Evolutionary conservation across 306 rosid genomes (phyloP), one percentile per base, ranked within the genome.

Genomic region (Dicorynia guianensis): DNA sequence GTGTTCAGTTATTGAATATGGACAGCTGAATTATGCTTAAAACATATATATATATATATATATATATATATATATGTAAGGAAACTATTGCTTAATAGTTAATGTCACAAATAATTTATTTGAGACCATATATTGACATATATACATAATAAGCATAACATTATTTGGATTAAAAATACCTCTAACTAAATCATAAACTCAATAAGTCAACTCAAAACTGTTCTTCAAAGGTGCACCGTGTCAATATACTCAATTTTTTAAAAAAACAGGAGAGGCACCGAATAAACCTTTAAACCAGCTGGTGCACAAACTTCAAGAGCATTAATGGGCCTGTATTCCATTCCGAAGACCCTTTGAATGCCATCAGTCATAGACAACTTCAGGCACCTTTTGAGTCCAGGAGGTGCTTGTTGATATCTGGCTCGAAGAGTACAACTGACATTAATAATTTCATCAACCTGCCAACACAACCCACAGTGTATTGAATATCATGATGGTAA

Each of bases 311-410:
- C 89, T 44, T 92, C 89, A 71, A 95, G 98, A 50, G 85, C 85
- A 68, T 82, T 69, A 81, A 92, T 90, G 33, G 98, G 90, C 82
- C 98, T 81, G 82, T 95, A 95, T 81, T 95, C 98, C 97, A 95
- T 87, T 67, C 87, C 98, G 70, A 86, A 85, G 11, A 92, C 89
- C 25, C 91, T 89, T 70, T 92, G 98, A 72, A 87, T 69, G 14
- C 98, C 97, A 63, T 95, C 98, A 0, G 97, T 95, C 91, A 95
- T 83, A 2, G 97, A 95, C 76, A 95, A 61, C 77, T 95, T 95
- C 20, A 95, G 88, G 75, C 97, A 90, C 84, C 97, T 86, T 80
- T 95, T 92, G 71, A 76, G 55, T 20, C 89, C 87, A 1, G 90
- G 84, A 57, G 89, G 72, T 35, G 98, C 89, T 71, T 82, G 72